Conservation (phyloP, 352 stramenopile genomes). For the Globisporangium spiculum region DNA sequence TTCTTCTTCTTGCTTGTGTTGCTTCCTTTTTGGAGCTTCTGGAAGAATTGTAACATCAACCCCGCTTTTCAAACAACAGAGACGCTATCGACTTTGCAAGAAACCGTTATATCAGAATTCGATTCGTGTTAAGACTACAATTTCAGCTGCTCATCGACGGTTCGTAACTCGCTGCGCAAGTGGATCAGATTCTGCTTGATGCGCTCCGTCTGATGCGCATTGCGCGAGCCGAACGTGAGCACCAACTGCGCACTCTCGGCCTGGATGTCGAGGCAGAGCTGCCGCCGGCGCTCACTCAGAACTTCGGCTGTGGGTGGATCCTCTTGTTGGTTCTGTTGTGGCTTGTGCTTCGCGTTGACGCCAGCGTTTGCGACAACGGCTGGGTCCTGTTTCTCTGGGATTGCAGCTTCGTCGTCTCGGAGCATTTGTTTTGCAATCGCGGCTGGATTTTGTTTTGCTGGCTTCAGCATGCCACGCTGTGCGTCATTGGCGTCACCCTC, state of each 20-base stretch:
- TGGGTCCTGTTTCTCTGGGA: neutral
- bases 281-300: conserved; percentile 33
- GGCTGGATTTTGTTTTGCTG: neutral
- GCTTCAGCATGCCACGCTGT: neutral
- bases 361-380: neutral
- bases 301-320: neutral
- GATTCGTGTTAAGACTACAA: neutral
- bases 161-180: conserved; percentile 13
- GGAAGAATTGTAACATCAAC: neutral
- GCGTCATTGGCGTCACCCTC: neutral
- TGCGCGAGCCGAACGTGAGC: conserved; percentile 26
- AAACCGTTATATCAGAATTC: neutral
- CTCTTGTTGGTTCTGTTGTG: neutral
- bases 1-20: neutral
- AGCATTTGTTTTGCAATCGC: neutral
- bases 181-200: conserved; percentile 20
- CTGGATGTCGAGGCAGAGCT: conserved; percentile 57
- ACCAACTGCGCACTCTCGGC: conserved; percentile 45
- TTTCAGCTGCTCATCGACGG: conserved; percentile 15
- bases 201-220: conserved; percentile 15
- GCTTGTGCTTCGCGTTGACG: neutral
- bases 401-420: neutral
- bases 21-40: neutral
- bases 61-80: neutral
- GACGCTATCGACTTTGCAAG: neutral